Evolutionary conservation across 2,329 filamentous ascomycete genomes (phyloP).

Genomic region (Trichoderma gracile): DNA sequence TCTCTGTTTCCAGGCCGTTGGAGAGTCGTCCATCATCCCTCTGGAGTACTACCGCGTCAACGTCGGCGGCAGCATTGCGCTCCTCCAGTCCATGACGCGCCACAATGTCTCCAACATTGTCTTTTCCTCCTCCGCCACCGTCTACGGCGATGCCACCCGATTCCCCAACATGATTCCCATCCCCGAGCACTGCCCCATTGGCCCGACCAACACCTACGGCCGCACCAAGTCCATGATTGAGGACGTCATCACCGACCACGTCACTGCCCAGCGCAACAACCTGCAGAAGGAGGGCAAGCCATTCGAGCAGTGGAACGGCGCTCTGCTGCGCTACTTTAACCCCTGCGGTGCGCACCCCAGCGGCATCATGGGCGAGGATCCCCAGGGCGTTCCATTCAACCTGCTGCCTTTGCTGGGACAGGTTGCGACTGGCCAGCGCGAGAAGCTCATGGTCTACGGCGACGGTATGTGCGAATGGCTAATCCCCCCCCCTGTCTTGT

Average conservation of each 20-base stretch:
- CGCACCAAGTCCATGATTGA: slow-evolving; percentile 95
- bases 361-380: slow-evolving; percentile 98
- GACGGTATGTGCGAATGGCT: slow-evolving; percentile 66
- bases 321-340: slow-evolving; percentile 96
- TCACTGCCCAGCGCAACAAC: slow-evolving; percentile 83
- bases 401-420: slow-evolving; percentile 90
- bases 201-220: slow-evolving; percentile 96
- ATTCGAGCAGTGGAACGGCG: slow-evolving; percentile 84
- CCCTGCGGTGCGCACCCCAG: slow-evolving; percentile 91
- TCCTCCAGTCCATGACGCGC: slow-evolving; percentile 82
- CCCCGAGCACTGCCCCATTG: slow-evolving; percentile 92
- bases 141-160: slow-evolving; percentile 96
- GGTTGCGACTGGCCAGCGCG: slow-evolving; percentile 90
- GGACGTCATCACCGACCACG: slow-evolving; percentile 84
- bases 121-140: slow-evolving; percentile 96
- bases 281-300: slow-evolving; percentile 76
- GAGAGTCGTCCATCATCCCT: slow-evolving; percentile 89
- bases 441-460: slow-evolving; percentile 93
- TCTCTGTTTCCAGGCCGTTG: slow-evolving; percentile 69
- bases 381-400: slow-evolving; percentile 93
- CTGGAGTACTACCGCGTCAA: slow-evolving; percentile 98
- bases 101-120: slow-evolving; percentile 96
- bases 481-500: too few relatives aligned
- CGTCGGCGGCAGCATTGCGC: slow-evolving; percentile 85
- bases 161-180: slow-evolving; percentile 99